A percentile compares a stretch with the other conserved stretches of the same genome.
phyloP scores from a whole-genome alignment of 208 protist genomes.

The Acanthamoeba comandoni region DNA sequence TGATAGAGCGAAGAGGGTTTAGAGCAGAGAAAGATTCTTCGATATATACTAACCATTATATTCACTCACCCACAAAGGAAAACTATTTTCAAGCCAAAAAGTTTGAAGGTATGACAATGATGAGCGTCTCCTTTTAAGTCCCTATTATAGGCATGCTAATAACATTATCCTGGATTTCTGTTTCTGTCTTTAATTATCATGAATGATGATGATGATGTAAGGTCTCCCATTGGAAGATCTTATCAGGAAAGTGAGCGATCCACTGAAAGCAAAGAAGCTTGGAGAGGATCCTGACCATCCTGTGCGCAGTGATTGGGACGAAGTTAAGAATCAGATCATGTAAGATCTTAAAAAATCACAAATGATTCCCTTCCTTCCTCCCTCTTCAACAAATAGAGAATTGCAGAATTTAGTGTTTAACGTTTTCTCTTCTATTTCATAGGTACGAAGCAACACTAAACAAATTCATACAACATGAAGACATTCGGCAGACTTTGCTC shows the following conservation, averaged over 20 bases:
- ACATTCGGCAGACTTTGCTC: slow-evolving; percentile 43
- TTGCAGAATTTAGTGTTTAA: no score
- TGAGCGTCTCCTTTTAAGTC: no score
- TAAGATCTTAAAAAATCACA: slow-evolving; percentile 15
- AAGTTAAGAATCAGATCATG: slow-evolving; percentile 44
- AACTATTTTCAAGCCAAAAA: slow-evolving; percentile 67
- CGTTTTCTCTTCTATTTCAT: neutral
- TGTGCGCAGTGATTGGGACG: slow-evolving; percentile 50
- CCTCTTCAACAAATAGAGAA: no score
- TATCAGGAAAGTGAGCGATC: neutral
- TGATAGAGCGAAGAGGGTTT: neutral
- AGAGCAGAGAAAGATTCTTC: neutral
- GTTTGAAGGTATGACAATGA: slow-evolving; percentile 60
- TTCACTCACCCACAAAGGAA: neutral
- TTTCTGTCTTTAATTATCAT: no score
- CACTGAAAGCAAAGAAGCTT: slow-evolving; percentile 49
- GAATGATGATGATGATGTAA: no score
- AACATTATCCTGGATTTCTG: neutral
- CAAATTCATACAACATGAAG: slow-evolving; percentile 59
- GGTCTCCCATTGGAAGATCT: slow-evolving; percentile 53
- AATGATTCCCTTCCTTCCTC: no score
- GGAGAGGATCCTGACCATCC: slow-evolving; percentile 43
- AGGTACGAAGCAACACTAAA: slow-evolving; percentile 66
- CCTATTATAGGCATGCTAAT: no score
- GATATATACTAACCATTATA: no score